These are phyloP conservation scores for Chytridiales sp. DNA, from an alignment of 371 early-diverging fungal species.

Conservation along the genomic window DNA sequence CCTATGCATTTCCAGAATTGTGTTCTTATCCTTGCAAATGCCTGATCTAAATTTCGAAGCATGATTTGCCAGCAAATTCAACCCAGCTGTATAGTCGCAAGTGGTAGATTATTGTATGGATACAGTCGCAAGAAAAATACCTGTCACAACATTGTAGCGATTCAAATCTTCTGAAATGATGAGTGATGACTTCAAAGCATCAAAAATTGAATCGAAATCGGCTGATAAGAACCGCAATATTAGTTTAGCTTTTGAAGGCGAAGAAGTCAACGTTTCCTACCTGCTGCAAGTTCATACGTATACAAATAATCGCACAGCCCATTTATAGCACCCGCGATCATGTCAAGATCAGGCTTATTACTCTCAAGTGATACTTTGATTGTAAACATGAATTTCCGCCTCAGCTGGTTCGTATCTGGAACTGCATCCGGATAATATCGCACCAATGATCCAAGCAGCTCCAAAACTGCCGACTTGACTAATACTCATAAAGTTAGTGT, in stretches of 20 bases:
- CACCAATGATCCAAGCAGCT: constrained; percentile 20
- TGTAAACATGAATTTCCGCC: constrained; percentile 21
- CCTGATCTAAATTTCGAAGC: constrained; percentile 46
- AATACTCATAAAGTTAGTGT: background rate
- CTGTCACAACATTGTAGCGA: constrained; percentile 17
- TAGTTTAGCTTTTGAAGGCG: background rate
- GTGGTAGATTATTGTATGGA: constrained; percentile 4
- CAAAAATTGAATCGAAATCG: constrained; percentile 9
- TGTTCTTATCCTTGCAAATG: constrained; percentile 46
- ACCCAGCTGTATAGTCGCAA: constrained; percentile 62
- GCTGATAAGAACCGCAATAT: constrained; percentile 16
- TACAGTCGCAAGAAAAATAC: background rate
- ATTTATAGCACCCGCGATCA: constrained; percentile 29
- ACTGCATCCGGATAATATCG: constrained; percentile 25
- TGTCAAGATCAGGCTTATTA: constrained; percentile 25
- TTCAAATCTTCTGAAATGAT: constrained; percentile 19
- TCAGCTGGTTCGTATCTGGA: constrained; percentile 19
- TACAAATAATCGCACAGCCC: constrained; percentile 21
- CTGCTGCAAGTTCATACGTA: constrained; percentile 22
- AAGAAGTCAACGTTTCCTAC: constrained; percentile 2
- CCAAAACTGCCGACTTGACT: constrained; percentile 30
- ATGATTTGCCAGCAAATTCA: constrained; percentile 58
- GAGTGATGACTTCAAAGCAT: constrained; percentile 6
- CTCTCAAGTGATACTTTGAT: constrained; percentile 18
- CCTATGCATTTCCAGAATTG: constrained; percentile 40